Percentiles rank a stretch among this genome's conserved stretches.
Conservation (phyloP, 306 rosid species). For the Notholithocarpus densiflorus region DNA sequence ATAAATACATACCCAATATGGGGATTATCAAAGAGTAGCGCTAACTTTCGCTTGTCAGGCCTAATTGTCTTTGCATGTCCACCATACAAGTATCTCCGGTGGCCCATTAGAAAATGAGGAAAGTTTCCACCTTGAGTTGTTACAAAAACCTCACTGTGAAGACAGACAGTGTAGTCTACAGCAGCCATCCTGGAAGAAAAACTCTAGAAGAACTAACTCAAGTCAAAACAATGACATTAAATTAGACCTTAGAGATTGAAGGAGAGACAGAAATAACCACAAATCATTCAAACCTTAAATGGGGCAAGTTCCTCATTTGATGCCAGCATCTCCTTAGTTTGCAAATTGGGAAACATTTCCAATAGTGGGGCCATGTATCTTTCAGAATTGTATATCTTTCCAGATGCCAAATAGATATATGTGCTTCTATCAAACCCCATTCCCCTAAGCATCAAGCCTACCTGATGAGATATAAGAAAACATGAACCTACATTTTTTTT, state of each 20-base stretch:
- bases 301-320: slow-evolving; percentile 81
- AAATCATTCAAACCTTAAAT: slow-evolving; percentile 48
- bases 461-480: slow-evolving; percentile 50
- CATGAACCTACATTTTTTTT: background rate
- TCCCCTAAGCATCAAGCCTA: slow-evolving; percentile 95
- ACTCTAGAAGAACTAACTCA: slow-evolving; percentile 50
- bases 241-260: slow-evolving; percentile 12
- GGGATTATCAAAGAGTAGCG: slow-evolving; percentile 79
- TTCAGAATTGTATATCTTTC: slow-evolving; percentile 77
- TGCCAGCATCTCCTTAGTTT: slow-evolving; percentile 77
- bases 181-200: slow-evolving; percentile 99
- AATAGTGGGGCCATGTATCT: slow-evolving; percentile 80
- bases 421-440: slow-evolving; percentile 91
- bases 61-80: slow-evolving; percentile 95
- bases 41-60: slow-evolving; percentile 97
- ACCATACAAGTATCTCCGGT: slow-evolving; percentile 86
- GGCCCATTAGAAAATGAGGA: slow-evolving; percentile 96
- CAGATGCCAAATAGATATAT: slow-evolving; percentile 87
- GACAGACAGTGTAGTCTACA: slow-evolving; percentile 95
- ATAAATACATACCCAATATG: slow-evolving; percentile 62
- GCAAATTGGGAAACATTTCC: slow-evolving; percentile 94
- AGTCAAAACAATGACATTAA: slow-evolving; percentile 37
- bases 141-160: slow-evolving; percentile 96
- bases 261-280: slow-evolving; percentile 9
- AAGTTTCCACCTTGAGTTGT: slow-evolving; percentile 99